Evolutionary conservation across 306 rosid genomes (phyloP).

Genomic region (Aeschynomene evenia): DNA sequence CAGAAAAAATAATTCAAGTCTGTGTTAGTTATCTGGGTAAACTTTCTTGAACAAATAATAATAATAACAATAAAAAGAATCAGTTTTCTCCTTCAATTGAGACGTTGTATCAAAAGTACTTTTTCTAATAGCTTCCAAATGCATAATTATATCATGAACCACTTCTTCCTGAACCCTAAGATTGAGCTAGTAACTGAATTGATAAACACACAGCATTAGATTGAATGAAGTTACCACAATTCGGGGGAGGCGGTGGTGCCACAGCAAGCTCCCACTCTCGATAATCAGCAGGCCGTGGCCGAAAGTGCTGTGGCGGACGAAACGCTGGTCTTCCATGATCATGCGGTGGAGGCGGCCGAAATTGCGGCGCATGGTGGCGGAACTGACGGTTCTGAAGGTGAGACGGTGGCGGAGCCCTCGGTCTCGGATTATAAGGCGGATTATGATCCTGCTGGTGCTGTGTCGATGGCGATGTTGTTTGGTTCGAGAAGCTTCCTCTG

Average conservation of each 20-base stretch:
- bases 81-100: too few species aligned
- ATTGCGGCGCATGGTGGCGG: conserved; percentile 27
- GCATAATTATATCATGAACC: background rate
- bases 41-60: too few species aligned
- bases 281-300: conserved; percentile 48
- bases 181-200: background rate
- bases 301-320: background rate
- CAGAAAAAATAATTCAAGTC: too few species aligned
- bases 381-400: conserved; percentile 26
- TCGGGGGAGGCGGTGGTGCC: conserved; percentile 41
- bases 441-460: conserved; percentile 7
- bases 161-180: conserved; percentile 7
- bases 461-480: background rate
- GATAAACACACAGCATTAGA: background rate
- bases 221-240: conserved; percentile 47
- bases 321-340: background rate
- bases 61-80: too few species aligned
- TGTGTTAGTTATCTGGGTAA: too few species aligned
- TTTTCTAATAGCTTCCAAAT: background rate
- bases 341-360: conserved; percentile 28
- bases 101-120: too few species aligned
- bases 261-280: conserved; percentile 74
- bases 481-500: conserved; percentile 39
- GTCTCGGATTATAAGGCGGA: conserved; percentile 23
- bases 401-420: background rate